Conservation (phyloP, 441 rosid genomes). For the Caryocar brasiliense region DNA sequence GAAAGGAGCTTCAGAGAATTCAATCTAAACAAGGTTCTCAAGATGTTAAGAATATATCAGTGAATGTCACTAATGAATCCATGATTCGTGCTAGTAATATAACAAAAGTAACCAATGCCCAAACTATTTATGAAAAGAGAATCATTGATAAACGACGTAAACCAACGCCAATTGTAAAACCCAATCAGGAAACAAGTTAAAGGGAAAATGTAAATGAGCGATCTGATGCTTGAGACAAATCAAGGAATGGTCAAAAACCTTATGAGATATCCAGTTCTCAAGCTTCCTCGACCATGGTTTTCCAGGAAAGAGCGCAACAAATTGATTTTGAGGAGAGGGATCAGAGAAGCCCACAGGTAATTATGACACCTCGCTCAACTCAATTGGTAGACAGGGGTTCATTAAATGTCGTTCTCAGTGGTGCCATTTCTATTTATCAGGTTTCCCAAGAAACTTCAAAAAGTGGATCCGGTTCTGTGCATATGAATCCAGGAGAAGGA, state of each 20-base stretch:
- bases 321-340: constrained; percentile 25
- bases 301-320: constrained; percentile 24
- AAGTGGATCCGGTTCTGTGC: constrained; percentile 24
- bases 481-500: constrained; percentile 24
- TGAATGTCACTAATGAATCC: constrained; percentile 27
- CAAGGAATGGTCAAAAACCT: constrained; percentile 17
- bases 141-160: constrained; percentile 32
- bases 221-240: constrained; percentile 23
- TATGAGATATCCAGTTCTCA: constrained; percentile 33
- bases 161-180: constrained; percentile 20
- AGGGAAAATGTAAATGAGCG: constrained; percentile 19
- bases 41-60: constrained; percentile 27
- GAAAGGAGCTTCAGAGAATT: constrained; percentile 21
- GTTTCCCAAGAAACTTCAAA: constrained; percentile 27
- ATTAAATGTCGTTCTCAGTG: constrained; percentile 11
- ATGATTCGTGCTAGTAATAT: constrained; percentile 23
- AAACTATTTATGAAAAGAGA: constrained; percentile 33
- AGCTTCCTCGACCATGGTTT: constrained; percentile 29
- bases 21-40: constrained; percentile 35
- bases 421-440: constrained; percentile 28
- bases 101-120: constrained; percentile 23
- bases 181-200: constrained; percentile 23
- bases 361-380: constrained; percentile 47
- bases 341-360: constrained; percentile 32
- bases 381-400: constrained; percentile 40